phyloP scores from a whole-genome alignment of 2,329 filamentous ascomycete species.

The Tolypocladium paradoxum region DNA sequence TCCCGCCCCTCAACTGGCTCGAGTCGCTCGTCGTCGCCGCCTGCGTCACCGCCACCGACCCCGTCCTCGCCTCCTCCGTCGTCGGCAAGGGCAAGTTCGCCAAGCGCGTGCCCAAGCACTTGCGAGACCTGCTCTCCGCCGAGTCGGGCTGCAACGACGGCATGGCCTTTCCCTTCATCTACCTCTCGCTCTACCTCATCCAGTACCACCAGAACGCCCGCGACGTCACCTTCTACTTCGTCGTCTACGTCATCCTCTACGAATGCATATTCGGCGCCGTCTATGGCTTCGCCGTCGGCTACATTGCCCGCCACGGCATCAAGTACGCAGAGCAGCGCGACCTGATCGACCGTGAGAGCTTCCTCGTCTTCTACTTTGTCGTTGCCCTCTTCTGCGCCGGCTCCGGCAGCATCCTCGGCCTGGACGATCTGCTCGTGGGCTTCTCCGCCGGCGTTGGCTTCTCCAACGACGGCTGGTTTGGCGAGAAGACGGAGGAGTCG shows the following conservation, averaged over 20 bases:
- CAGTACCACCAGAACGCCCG: conserved; percentile 60
- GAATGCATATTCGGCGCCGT: conserved; percentile 90
- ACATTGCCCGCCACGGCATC: conserved; percentile 83
- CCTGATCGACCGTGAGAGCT: conserved; percentile 90
- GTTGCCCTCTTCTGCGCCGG: conserved; percentile 92
- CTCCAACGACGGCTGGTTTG: conserved; percentile 98
- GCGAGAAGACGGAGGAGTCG: conserved; percentile 94
- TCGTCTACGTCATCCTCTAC: conserved; percentile 83
- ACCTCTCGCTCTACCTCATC: conserved; percentile 82
- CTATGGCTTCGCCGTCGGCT: conserved; percentile 80
- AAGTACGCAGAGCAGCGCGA: conserved; percentile 75
- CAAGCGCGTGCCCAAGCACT: conserved; percentile 92
- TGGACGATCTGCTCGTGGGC: conserved; percentile 89
- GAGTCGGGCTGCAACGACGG: conserved; percentile 99
- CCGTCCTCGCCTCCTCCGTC: conserved; percentile 91
- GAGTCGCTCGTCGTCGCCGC: conserved; percentile 80
- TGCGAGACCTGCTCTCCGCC: conserved; percentile 86
- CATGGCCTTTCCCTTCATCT: conserved; percentile 98
- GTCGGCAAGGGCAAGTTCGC: conserved; percentile 99
- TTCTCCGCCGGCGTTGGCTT: conserved; percentile 97
- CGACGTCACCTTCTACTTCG: conserved; percentile 72
- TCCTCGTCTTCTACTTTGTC: conserved; percentile 97
- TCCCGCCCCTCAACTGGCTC: conserved; percentile 70
- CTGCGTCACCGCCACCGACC: conserved; percentile 94
- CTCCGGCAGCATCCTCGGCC: conserved; percentile 78